Conservation (phyloP, 495 filamentous ascomycete genomes). For the Penicillium coprophilum region DNA sequence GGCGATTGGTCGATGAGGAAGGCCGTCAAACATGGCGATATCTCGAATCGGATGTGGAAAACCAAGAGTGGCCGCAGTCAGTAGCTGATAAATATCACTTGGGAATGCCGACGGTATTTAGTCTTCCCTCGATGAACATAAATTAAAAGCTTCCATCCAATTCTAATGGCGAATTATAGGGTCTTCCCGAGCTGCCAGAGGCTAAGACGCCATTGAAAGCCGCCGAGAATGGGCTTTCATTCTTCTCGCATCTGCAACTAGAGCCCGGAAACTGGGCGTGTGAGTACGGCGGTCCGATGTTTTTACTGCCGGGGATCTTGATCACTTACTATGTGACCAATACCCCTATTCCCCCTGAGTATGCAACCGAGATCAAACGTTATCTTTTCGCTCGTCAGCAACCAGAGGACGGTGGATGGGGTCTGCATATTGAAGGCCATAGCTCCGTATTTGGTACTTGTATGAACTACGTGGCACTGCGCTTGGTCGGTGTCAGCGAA, state of each 20-base stretch:
- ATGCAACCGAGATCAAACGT: constrained; percentile 85
- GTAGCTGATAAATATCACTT: constrained; percentile 81
- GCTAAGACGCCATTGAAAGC: constrained; percentile 72
- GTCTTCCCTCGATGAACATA: neutral
- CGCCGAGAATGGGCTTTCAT: constrained; percentile 79
- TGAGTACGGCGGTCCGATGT: constrained; percentile 91
- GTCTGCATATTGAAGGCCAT: constrained; percentile 93
- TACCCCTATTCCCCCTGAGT: constrained; percentile 77
- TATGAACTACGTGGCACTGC: constrained; percentile 84
- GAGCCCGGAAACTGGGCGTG: constrained; percentile 92
- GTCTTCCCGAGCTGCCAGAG: constrained; percentile 66
- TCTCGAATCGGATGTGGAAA: constrained; percentile 72
- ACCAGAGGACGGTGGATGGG: constrained; percentile 92
- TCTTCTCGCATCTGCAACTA: constrained; percentile 88
- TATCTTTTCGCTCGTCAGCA: constrained; percentile 89
- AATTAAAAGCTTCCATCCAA: neutral
- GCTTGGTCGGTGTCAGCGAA: constrained; percentile 83
- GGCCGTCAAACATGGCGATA: constrained; percentile 94
- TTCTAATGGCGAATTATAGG: constrained; percentile 43
- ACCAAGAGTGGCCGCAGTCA: constrained; percentile 79
- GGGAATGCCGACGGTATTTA: constrained; percentile 63
- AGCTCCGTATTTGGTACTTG: constrained; percentile 86
- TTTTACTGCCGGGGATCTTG: constrained; percentile 82
- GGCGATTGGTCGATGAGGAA: constrained; percentile 79
- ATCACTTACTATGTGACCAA: constrained; percentile 90